Conservation (phyloP, 768 basidiomycete genomes). For the Boletus subcaerulescens region DNA sequence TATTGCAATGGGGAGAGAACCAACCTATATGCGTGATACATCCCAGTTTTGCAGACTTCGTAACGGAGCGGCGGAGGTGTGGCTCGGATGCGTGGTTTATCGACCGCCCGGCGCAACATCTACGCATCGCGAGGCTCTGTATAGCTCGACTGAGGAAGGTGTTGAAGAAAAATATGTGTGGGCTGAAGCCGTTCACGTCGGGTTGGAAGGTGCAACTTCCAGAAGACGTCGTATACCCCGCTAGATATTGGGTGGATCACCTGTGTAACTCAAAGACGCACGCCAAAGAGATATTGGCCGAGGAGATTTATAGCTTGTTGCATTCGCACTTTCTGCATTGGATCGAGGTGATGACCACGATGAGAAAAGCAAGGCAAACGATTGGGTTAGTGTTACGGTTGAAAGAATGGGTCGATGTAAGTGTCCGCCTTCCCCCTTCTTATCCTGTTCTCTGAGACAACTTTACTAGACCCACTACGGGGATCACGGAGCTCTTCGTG, state of each 20-base stretch:
- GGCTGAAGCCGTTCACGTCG: slow-evolving; percentile 18
- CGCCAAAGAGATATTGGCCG: slow-evolving; percentile 3
- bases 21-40: slow-evolving; percentile 32
- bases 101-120: slow-evolving; percentile 20
- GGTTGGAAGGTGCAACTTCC: slow-evolving; percentile 15
- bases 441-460: neutral
- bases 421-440: neutral
- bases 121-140: slow-evolving; percentile 25
- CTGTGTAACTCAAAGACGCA: slow-evolving; percentile 14
- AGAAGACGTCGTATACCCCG: slow-evolving; percentile 28
- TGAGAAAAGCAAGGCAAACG: slow-evolving; percentile 32
- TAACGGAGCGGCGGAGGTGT: slow-evolving; percentile 30
- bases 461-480: slow-evolving; percentile 11
- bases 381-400: slow-evolving; percentile 25
- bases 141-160: slow-evolving; percentile 11
- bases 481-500: slow-evolving; percentile 15
- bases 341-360: slow-evolving; percentile 32
- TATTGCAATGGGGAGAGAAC: slow-evolving; percentile 28
- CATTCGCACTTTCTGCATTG: slow-evolving; percentile 30
- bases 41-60: slow-evolving; percentile 34
- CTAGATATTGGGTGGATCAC: slow-evolving; percentile 29
- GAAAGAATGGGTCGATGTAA: slow-evolving; percentile 27
- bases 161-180: slow-evolving; percentile 27
- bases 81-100: slow-evolving; percentile 29
- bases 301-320: slow-evolving; percentile 22